Conservation (phyloP, 1,284 basidiomycete genomes). For the Ustilago xerochloae region DNA sequence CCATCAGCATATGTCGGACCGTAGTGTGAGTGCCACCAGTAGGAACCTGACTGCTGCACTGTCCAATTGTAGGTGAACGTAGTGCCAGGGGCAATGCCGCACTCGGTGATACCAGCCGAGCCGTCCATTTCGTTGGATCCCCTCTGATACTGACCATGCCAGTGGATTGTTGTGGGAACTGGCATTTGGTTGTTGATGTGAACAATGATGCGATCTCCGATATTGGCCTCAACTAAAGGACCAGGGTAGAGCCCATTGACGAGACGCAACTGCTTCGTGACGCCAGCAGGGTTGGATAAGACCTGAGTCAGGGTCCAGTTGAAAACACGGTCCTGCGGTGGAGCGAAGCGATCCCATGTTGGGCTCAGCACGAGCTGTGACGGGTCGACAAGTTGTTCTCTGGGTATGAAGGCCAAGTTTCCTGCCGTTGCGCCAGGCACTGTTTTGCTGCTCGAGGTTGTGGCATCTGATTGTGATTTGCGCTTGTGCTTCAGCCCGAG, state of each 20-base stretch:
- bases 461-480: constrained; percentile 20
- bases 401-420: constrained; percentile 53
- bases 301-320: constrained; percentile 53
- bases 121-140: constrained; percentile 60
- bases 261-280: constrained; percentile 51
- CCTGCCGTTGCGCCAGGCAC: constrained; percentile 27
- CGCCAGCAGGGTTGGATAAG: constrained; percentile 49
- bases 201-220: constrained; percentile 59
- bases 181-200: constrained; percentile 54
- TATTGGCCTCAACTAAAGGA: constrained; percentile 52
- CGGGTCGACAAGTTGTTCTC: constrained; percentile 32
- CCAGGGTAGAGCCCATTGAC: constrained; percentile 58
- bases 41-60: constrained; percentile 69
- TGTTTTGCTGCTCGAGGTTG: not conserved
- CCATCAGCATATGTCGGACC: constrained; percentile 60
- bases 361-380: constrained; percentile 43
- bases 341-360: constrained; percentile 45
- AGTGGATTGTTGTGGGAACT: constrained; percentile 50
- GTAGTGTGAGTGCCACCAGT: constrained; percentile 69
- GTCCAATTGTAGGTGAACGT: constrained; percentile 54
- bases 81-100: constrained; percentile 58
- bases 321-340: constrained; percentile 48
- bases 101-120: constrained; percentile 61
- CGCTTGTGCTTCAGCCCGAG: constrained; percentile 67
- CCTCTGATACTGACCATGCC: constrained; percentile 64